Conservation (phyloP, 2,329 filamentous ascomycete genomes). For the Cytospora leucostoma region DNA sequence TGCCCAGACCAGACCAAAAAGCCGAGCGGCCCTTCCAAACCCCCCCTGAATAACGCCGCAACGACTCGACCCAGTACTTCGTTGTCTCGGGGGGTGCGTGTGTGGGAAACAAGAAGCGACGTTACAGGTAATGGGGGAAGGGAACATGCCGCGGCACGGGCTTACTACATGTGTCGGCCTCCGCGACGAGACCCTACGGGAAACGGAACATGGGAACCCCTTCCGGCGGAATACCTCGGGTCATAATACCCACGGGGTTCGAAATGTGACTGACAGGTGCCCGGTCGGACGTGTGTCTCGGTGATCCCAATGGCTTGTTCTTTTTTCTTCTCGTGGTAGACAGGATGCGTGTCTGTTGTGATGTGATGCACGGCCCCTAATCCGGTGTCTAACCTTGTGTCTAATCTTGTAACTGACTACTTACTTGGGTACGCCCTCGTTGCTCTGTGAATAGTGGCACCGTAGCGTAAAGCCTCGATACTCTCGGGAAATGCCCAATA, state of each 20-base stretch:
- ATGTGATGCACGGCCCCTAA: slow-evolving; percentile 4
- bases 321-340: slow-evolving; percentile 6
- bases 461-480: background rate
- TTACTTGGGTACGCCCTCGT: background rate
- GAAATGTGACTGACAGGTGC: slow-evolving; percentile 8
- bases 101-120: background rate
- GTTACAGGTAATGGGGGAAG: background rate
- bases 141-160: no score
- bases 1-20: no score
- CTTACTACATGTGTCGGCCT: background rate
- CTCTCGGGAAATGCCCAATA: slow-evolving; percentile 15
- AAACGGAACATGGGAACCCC: background rate
- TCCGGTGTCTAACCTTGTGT: slow-evolving; percentile 5
- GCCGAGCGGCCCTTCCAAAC: no score
- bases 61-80: no score
- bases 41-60: no score
- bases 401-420: slow-evolving; percentile 1
- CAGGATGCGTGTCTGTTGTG: slow-evolving; percentile 12
- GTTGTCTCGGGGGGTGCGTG: background rate
- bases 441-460: background rate
- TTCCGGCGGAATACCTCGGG: background rate
- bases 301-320: slow-evolving; percentile 4
- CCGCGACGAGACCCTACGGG: slow-evolving; percentile 2
- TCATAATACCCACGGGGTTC: slow-evolving; percentile 9
- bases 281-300: slow-evolving; percentile 9